Evolutionary conservation across 768 basidiomycete species (phyloP).

Genomic region (Boletus pseudo-olivaceus): DNA sequence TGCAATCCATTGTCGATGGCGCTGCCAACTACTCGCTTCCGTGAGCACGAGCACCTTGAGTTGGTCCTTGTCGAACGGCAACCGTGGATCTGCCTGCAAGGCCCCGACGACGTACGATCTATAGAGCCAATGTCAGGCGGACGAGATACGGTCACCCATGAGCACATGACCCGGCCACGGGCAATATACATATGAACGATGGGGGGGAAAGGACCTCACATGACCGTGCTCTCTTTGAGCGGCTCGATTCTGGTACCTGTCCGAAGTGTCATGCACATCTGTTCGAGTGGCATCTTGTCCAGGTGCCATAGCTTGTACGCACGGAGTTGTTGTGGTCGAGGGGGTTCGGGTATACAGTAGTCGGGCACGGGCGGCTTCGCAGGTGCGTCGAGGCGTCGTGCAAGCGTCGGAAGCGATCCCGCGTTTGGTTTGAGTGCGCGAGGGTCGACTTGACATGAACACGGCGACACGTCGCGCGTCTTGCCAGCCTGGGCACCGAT

Average conservation of each 20-base stretch:
- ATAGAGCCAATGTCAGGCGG: background rate
- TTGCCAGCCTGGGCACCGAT: conserved; percentile 27
- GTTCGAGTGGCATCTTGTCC: conserved; percentile 31
- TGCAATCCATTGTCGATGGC: conserved; percentile 39
- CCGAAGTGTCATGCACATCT: conserved; percentile 39
- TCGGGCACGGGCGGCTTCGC: conserved; percentile 9
- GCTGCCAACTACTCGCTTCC: conserved; percentile 41
- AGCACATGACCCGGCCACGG: background rate
- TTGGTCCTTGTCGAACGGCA: conserved; percentile 35
- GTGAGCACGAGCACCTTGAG: conserved; percentile 37
- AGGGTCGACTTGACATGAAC: conserved; percentile 28
- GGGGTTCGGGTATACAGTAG: conserved; percentile 27
- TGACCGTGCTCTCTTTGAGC: conserved; percentile 44
- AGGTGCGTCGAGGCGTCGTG: background rate
- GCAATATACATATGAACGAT: background rate
- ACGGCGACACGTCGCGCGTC: conserved; percentile 17
- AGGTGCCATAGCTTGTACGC: conserved; percentile 46
- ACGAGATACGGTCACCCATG: background rate
- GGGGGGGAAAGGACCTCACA: conserved; percentile 33
- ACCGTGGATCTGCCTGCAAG: conserved; percentile 35
- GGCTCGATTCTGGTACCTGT: conserved; percentile 34
- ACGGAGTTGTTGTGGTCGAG: conserved; percentile 37
- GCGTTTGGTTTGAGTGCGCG: conserved; percentile 1
- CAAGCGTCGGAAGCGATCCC: background rate
- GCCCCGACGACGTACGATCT: conserved; percentile 45